A percentile compares a stretch with the other conserved stretches of the same genome.
Evolutionary conservation across 2,329 filamentous ascomycete genomes (phyloP).

Genomic region (Xylaria sp.): DNA sequence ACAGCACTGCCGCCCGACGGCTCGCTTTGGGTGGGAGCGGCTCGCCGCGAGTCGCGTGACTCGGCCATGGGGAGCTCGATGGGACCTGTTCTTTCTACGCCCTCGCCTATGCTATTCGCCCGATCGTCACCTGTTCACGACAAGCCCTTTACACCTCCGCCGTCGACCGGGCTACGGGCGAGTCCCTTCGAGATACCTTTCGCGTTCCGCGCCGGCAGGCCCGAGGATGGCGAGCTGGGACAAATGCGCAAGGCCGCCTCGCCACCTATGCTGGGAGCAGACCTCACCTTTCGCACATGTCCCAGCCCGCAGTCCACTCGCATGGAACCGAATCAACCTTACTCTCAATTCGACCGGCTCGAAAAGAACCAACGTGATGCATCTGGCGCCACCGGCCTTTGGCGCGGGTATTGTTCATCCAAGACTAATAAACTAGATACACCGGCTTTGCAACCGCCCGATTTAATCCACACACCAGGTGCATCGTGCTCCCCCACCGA

Average conservation of each 20-base stretch:
- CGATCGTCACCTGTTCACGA: constrained; percentile 38
- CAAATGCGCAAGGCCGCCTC: constrained; percentile 65
- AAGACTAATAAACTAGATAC: constrained; percentile 53
- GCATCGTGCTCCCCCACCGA: constrained; percentile 56
- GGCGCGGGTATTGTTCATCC: constrained; percentile 76
- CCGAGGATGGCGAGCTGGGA: constrained; percentile 54
- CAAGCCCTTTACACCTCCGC: constrained; percentile 39
- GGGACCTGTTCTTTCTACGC: constrained; percentile 41
- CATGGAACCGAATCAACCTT: constrained; percentile 80
- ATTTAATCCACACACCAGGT: constrained; percentile 62
- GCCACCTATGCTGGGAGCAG: constrained; percentile 88
- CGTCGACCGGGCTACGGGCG: constrained; percentile 55
- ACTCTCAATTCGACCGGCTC: constrained; percentile 53
- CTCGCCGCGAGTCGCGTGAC: constrained; percentile 44
- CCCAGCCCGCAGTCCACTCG: constrained; percentile 85
- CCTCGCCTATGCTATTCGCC: constrained; percentile 43
- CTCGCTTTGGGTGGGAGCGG: constrained; percentile 47
- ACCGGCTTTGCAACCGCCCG: constrained; percentile 57
- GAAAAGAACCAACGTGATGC: constrained; percentile 64
- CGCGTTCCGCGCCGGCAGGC: constrained; percentile 53
- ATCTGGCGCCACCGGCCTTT: constrained; percentile 73
- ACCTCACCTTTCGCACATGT: constrained; percentile 83
- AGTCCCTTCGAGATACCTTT: constrained; percentile 58
- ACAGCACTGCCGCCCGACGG: constrained; percentile 46
- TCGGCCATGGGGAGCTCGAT: constrained; percentile 41